Percentiles rank a stretch among this genome's conserved stretches.
These are phyloP conservation scores for Pouteria glomerata DNA, from an alignment of 148 eudicot genomes.

Conservation along the genomic window DNA sequence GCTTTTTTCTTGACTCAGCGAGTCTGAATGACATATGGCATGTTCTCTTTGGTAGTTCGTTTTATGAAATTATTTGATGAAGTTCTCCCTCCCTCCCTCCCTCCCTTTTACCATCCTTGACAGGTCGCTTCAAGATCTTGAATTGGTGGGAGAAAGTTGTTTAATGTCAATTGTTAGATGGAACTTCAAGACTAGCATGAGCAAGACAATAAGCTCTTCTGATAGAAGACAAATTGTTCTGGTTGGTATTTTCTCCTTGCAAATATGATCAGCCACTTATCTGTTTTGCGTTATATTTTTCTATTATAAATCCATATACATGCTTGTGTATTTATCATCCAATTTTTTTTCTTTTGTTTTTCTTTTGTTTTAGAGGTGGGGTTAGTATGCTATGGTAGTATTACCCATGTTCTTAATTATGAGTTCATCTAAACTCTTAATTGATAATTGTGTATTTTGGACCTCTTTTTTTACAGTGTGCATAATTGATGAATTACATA, in stretches of 20 bases:
- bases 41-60: neutral
- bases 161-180: constrained; percentile 72
- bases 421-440: neutral
- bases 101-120: neutral
- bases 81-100: neutral
- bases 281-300: neutral
- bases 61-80: neutral
- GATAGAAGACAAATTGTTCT: constrained; percentile 61
- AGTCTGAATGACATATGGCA: neutral
- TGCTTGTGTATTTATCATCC: neutral
- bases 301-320: neutral
- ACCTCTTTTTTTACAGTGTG: neutral
- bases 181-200: constrained; percentile 84
- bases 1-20: neutral
- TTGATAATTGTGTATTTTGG: neutral
- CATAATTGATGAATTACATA: neutral
- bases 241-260: constrained; percentile 45
- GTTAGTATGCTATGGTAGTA: too few relatives aligned
- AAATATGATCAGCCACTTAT: constrained; percentile 1
- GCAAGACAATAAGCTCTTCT: constrained; percentile 68
- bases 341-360: neutral
- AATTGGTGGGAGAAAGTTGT: constrained; percentile 53
- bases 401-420: too few relatives aligned
- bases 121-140: constrained; percentile 84
- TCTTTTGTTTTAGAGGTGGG: too few relatives aligned